phyloP scores from a whole-genome alignment of 163 green algal species.

The Smithsoniella earleae region DNA sequence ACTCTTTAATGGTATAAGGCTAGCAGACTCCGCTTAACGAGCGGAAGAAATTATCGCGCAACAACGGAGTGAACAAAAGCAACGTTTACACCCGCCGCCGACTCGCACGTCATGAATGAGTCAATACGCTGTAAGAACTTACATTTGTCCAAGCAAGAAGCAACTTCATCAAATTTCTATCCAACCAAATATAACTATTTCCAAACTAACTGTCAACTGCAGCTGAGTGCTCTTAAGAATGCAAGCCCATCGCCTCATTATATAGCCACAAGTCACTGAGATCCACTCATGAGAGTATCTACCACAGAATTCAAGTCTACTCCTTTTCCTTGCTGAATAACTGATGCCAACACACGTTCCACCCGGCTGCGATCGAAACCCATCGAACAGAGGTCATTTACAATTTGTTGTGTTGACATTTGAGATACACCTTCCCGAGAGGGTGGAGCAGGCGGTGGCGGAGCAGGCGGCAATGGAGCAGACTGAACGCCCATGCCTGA shows the following conservation, averaged over 20 bases:
- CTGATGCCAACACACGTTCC: slow-evolving; percentile 20
- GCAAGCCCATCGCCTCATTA: not conserved
- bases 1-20: no score
- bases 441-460: not conserved
- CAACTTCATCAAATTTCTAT: not conserved
- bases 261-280: not conserved
- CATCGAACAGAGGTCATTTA: slow-evolving; percentile 21
- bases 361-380: not conserved
- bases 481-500: no score
- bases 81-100: no score
- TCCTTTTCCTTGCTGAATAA: slow-evolving; percentile 20
- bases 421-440: not conserved
- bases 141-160: not conserved
- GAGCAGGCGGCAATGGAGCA: not conserved
- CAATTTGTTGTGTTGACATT: slow-evolving; percentile 22
- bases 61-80: no score
- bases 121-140: not conserved
- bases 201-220: no score
- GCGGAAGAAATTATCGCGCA: no score
- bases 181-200: no score
- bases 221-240: no score
- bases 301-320: slow-evolving; percentile 23
- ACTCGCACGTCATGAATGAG: no score
- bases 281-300: slow-evolving; percentile 20
- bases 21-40: no score